Evolutionary conservation across 306 rosid genomes (phyloP).

Genomic region (Cercis canadensis): DNA sequence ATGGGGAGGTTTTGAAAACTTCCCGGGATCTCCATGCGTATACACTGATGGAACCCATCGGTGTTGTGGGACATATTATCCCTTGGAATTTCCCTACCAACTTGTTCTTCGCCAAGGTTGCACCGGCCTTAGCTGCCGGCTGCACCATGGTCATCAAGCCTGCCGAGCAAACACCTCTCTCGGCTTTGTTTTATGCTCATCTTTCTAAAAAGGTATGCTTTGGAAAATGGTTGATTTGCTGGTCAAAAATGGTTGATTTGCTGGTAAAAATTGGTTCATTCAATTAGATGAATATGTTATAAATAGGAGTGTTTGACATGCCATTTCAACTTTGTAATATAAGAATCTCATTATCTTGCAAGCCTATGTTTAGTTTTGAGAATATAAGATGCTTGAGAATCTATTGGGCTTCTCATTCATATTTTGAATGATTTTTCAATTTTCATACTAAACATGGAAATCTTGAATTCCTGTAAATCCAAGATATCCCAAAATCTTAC

Average conservation of each 20-base stretch:
- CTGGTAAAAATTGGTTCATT: not conserved
- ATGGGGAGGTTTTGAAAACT: constrained; percentile 64
- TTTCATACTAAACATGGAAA: too few relatives aligned
- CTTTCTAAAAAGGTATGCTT: constrained; percentile 66
- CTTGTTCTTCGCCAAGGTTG: constrained; percentile 52
- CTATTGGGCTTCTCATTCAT: too few relatives aligned
- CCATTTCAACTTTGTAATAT: too few relatives aligned
- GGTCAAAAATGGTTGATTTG: not conserved
- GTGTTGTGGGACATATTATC: constrained; percentile 76
- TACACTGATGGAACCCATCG: constrained; percentile 77
- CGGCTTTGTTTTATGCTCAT: constrained; percentile 76
- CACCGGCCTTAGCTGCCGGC: constrained; percentile 80
- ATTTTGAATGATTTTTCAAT: too few relatives aligned
- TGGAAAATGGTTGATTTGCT: not conserved
- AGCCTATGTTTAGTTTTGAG: too few relatives aligned
- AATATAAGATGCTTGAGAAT: too few relatives aligned
- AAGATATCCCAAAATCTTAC: too few relatives aligned
- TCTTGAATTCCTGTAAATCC: too few relatives aligned
- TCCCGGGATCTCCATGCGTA: constrained; percentile 53
- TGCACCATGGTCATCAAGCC: constrained; percentile 90
- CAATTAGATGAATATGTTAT: not conserved
- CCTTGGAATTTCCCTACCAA: constrained; percentile 76
- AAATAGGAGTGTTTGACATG: too few relatives aligned
- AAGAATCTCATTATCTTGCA: too few relatives aligned
- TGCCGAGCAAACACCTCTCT: constrained; percentile 81